Conservation (phyloP, 345 rosid species). For the Eucalyptus pauciflora region DNA sequence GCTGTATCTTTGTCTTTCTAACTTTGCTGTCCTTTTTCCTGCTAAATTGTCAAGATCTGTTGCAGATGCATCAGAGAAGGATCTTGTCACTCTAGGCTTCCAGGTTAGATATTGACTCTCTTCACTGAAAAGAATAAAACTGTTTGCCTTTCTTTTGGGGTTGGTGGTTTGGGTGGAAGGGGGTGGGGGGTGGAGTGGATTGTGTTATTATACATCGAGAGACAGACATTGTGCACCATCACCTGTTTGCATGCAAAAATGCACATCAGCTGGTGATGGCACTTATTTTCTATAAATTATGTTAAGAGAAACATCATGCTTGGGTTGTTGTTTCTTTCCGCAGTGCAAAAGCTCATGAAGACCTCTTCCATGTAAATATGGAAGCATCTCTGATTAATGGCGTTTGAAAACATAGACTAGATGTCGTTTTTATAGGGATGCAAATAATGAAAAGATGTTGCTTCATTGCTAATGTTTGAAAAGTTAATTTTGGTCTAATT, state of each 20-base stretch:
- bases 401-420: neutral
- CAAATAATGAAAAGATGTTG: neutral
- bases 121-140: neutral
- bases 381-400: neutral
- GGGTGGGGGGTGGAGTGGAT: neutral
- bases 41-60: conserved; percentile 50
- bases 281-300: neutral
- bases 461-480: neutral
- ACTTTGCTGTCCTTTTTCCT: neutral
- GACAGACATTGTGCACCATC: neutral
- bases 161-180: neutral
- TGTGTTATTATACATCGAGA: neutral
- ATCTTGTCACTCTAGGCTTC: conserved; percentile 81
- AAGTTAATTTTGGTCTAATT: neutral
- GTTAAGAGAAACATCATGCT: neutral
- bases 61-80: conserved; percentile 93
- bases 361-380: neutral
- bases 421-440: neutral
- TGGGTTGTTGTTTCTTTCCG: neutral
- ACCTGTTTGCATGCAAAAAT: neutral
- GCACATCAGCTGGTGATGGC: neutral
- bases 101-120: conserved; percentile 45
- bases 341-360: neutral
- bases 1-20: neutral
- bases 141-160: neutral